Evolutionary conservation across 352 stramenopile genomes (phyloP).

Genomic region (Phytophthora crassamura): DNA sequence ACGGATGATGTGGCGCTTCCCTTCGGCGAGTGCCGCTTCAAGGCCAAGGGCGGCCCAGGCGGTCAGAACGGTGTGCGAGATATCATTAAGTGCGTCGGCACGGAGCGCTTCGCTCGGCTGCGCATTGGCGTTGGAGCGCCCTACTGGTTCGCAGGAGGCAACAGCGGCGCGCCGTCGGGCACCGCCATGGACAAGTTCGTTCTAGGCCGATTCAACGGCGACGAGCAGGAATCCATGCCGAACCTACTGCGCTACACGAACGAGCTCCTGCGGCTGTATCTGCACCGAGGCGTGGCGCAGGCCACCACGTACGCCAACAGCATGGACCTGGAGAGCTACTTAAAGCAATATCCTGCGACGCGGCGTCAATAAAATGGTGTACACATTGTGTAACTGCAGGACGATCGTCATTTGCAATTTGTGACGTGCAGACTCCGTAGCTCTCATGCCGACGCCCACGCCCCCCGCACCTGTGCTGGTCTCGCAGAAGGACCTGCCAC

Average conservation of each 20-base stretch:
- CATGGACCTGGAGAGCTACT: conserved; percentile 70
- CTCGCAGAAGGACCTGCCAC: conserved; percentile 59
- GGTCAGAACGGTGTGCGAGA: conserved; percentile 87
- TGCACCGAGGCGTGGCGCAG: conserved; percentile 80
- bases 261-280: conserved; percentile 80
- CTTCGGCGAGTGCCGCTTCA: conserved; percentile 86
- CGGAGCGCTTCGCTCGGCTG: conserved; percentile 84
- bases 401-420: conserved; percentile 18
- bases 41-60: conserved; percentile 73
- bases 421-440: not conserved
- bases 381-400: conserved; percentile 11
- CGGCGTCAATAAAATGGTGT: conserved; percentile 28
- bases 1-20: conserved; percentile 84
- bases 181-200: conserved; percentile 88
- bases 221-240: conserved; percentile 80
- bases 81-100: conserved; percentile 86
- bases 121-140: conserved; percentile 83
- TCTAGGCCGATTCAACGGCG: conserved; percentile 73
- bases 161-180: conserved; percentile 70
- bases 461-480: conserved; percentile 64
- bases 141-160: conserved; percentile 77
- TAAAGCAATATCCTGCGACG: conserved; percentile 37
- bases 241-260: conserved; percentile 71
- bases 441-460: conserved; percentile 15
- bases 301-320: conserved; percentile 80